Evolutionary conservation across 2,329 filamentous ascomycete species (phyloP).

Genomic region (Claviceps citrina): DNA sequence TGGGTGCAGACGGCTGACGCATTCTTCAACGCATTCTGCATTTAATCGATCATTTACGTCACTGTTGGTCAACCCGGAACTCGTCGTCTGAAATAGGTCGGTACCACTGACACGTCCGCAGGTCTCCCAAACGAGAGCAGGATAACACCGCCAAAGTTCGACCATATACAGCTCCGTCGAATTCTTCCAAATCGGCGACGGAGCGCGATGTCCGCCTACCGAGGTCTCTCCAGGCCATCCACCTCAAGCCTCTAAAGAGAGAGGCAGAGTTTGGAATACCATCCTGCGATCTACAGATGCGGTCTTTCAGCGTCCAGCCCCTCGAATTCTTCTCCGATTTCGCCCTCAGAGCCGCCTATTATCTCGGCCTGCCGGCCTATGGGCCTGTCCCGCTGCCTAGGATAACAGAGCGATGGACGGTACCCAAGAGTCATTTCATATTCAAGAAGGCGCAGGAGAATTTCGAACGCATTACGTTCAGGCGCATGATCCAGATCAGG

Average conservation of each 20-base stretch:
- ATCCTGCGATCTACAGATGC: conserved; percentile 78
- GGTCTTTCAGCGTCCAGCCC: conserved; percentile 79
- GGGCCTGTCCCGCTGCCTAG: conserved; percentile 77
- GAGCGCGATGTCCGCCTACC: conserved; percentile 40
- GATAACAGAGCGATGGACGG: conserved; percentile 86
- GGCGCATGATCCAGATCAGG: conserved; percentile 78
- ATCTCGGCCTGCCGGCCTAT: conserved; percentile 69
- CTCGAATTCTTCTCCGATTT: conserved; percentile 94
- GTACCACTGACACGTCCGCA: neutral
- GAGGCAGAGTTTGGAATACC: conserved; percentile 62
- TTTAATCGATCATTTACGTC: neutral
- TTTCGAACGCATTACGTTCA: conserved; percentile 79
- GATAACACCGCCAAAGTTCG: neutral
- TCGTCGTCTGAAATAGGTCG: neutral
- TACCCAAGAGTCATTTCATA: conserved; percentile 76
- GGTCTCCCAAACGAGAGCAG: neutral
- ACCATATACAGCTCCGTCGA: neutral
- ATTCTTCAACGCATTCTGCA: neutral
- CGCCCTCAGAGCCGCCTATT: conserved; percentile 85
- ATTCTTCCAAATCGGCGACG: neutral
- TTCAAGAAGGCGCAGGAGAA: conserved; percentile 98
- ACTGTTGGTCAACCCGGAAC: neutral
- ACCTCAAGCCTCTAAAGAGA: conserved; percentile 69
- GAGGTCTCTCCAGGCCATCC: conserved; percentile 68
- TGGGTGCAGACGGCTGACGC: neutral